Evolutionary conservation across 2,329 filamentous ascomycete genomes (phyloP), one percentile per base, ranked within the genome.

Genomic region (Sporothrix sp.): DNA sequence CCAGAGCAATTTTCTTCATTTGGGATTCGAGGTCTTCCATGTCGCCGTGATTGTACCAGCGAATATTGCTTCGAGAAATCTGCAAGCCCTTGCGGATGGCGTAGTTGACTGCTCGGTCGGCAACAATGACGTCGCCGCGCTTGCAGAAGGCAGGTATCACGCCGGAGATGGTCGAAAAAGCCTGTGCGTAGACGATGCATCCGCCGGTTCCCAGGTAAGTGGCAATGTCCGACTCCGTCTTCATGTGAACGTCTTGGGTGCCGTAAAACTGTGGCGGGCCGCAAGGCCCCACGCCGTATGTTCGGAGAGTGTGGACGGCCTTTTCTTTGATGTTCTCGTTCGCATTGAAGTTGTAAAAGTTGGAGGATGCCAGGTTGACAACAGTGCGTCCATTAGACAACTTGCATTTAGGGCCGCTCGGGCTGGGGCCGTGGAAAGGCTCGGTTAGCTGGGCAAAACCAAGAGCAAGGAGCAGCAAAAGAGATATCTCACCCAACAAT

Each of bases 141-240:
- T 98, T 98, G 65, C 87, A 95, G 65, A 98, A 98, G 1, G 90
- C 85, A 0, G 93, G 94, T 55, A 98, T 96, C 20, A 97, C 90
- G 64, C 86, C 91, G n/a, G 87, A 90, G 54, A 97, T 94, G 36
- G 93, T 96, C 23, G 87, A 95, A 65, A 98, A 97, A 4, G 90
- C 84, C 64, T 98, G 93, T 1, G 93, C 87, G 63, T 98, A 98
- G 53, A 98, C 82, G 58, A 98, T 97, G 63, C 88, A 94, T 28
- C 85, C 83, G 50, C 90, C 82, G 1, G 87, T 87, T 21, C 93
- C 93, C 23, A 98, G 70, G 64, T 91, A 95, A 9, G 85, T 79
- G 21, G 93, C 89, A 62, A 98, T 90, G 65, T 97, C 91, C 51
- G 87, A 81, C 69, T 98, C 93, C 14, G 88, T 89, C 72, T 94